A percentile compares a stretch with the other conserved stretches of the same genome.
These are phyloP conservation scores for Solanum pennellii DNA, from an alignment of 257 asterid genomes.

Conservation along the genomic window DNA sequence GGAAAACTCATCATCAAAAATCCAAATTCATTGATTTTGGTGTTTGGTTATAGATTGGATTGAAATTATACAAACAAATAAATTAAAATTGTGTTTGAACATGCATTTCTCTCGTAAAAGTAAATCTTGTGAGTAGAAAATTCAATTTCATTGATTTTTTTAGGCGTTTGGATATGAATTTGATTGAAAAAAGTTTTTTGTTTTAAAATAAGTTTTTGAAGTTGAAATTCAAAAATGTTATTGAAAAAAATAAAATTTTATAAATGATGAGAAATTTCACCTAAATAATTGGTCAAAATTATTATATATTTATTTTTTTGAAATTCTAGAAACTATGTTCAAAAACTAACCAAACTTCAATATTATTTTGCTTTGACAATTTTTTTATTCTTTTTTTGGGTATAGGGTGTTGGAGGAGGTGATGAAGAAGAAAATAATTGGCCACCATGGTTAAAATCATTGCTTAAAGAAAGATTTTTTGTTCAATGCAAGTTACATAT, in stretches of 20 bases:
- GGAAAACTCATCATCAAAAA: neutral
- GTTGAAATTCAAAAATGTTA: neutral
- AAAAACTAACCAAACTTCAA: neutral
- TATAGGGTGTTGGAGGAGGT: conserved; percentile 50
- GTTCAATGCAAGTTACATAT: conserved; percentile 71
- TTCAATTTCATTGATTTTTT: too few relatives aligned
- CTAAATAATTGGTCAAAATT: too few relatives aligned
- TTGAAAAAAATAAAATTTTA: neutral
- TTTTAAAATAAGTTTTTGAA: neutral
- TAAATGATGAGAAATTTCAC: neutral
- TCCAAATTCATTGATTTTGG: neutral
- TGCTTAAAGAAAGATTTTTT: conserved; percentile 60
- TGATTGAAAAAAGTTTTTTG: neutral
- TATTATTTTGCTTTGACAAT: neutral
- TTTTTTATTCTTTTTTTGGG: neutral
- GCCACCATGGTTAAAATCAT: conserved; percentile 76
- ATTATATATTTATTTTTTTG: neutral
- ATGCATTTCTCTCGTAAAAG: too few relatives aligned
- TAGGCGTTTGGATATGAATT: neutral
- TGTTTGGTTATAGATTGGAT: too few relatives aligned
- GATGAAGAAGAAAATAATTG: conserved; percentile 60
- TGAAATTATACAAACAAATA: too few relatives aligned
- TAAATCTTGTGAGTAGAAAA: too few relatives aligned
- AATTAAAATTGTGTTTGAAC: too few relatives aligned
- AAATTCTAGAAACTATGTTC: neutral